A percentile compares a stretch with the other conserved stretches of the same genome.
Conservation (phyloP, 805 yeast genomes). For the Osmozyma mogii region DNA sequence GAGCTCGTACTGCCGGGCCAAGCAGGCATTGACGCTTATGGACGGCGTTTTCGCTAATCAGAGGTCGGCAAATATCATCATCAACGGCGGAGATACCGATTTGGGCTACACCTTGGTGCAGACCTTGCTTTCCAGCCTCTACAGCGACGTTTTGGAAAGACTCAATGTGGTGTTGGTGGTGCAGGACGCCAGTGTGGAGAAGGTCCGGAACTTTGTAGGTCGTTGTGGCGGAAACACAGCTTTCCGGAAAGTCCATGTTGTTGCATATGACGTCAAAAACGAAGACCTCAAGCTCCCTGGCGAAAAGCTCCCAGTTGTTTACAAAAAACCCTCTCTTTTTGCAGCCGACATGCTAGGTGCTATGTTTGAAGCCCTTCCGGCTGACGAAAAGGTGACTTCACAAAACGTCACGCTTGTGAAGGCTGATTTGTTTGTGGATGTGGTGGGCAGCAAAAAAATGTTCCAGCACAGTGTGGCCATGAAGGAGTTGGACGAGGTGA, state of each 20-base stretch:
- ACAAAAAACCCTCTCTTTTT: slow-evolving; percentile 31
- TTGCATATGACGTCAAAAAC: slow-evolving; percentile 27
- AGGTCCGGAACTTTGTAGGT: slow-evolving; percentile 15
- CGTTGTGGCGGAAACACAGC: slow-evolving; percentile 12
- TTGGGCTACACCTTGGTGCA: slow-evolving; percentile 31
- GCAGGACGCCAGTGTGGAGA: slow-evolving; percentile 13
- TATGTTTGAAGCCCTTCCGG: slow-evolving; percentile 18
- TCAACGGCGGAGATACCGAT: slow-evolving; percentile 37
- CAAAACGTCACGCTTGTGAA: slow-evolving; percentile 19
- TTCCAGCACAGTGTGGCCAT: slow-evolving; percentile 26
- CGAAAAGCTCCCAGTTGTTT: slow-evolving; percentile 25
- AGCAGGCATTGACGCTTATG: slow-evolving; percentile 24
- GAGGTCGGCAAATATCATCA: slow-evolving; percentile 22
- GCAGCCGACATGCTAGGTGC: slow-evolving; percentile 30
- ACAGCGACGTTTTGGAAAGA: slow-evolving; percentile 13
- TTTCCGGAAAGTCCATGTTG: slow-evolving; percentile 15
- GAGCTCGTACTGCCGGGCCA: slow-evolving; percentile 29
- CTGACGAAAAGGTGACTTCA: slow-evolving; percentile 12
- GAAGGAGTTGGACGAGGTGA: slow-evolving; percentile 20
- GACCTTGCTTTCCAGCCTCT: slow-evolving; percentile 21
- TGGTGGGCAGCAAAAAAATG: slow-evolving; percentile 31
- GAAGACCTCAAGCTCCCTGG: slow-evolving; percentile 30
- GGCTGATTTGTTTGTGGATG: slow-evolving; percentile 31
- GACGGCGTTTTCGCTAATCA: slow-evolving; percentile 9
- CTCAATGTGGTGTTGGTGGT: slow-evolving; percentile 26